Evolutionary conservation across 2,329 filamentous ascomycete genomes (phyloP).

Genomic region (Penicillium paneum): DNA sequence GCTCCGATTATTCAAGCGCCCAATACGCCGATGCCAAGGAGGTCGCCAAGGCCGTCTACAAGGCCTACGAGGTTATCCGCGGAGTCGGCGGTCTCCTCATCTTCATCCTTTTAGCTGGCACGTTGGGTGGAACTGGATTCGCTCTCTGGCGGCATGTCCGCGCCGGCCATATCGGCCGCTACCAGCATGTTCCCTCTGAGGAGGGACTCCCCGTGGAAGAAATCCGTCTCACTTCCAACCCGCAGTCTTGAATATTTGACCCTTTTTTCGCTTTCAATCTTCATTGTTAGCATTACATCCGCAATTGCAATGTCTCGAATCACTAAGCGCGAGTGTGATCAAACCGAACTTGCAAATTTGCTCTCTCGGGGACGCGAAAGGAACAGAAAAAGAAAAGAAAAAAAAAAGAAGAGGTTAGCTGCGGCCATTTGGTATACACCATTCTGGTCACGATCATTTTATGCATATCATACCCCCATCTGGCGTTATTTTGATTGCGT

Average conservation of each 20-base stretch:
- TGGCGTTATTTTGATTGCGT: slow-evolving; percentile 16
- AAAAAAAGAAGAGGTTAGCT: slow-evolving; percentile 1
- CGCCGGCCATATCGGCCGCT: slow-evolving; percentile 25
- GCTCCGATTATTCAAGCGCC: not conserved
- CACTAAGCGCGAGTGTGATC: not conserved
- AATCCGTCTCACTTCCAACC: slow-evolving; percentile 14
- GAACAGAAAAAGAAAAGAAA: not conserved
- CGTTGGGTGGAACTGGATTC: slow-evolving; percentile 23
- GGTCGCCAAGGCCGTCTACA: slow-evolving; percentile 27
- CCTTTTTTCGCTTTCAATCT: not conserved
- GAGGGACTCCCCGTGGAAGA: slow-evolving; percentile 26
- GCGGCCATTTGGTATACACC: slow-evolving; percentile 15
- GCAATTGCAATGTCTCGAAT: not conserved
- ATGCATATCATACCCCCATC: slow-evolving; percentile 26
- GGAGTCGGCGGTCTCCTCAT: slow-evolving; percentile 30
- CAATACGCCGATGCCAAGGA: slow-evolving; percentile 26
- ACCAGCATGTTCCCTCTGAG: slow-evolving; percentile 31
- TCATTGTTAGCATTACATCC: slow-evolving; percentile 12
- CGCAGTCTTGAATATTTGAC: not conserved
- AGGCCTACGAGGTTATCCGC: slow-evolving; percentile 33
- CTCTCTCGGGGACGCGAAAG: not conserved
- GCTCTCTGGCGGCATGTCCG: slow-evolving; percentile 22
- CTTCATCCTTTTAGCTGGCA: slow-evolving; percentile 26
- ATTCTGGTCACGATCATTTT: slow-evolving; percentile 19
- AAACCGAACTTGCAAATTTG: not conserved